A percentile compares a stretch with the other conserved stretches of the same genome.
Evolutionary conservation across 164 flowering plant genomes (phyloP).

Genomic region (grape (Vitis vinifera)): ASM3070453v1 NC_081822.1:9895501-9896000

Average conservation of each 20-base stretch:
- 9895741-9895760: slow-evolving; percentile 34
- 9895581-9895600: too few species aligned
- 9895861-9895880: slow-evolving; percentile 3
- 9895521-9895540: too few species aligned
- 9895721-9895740: background rate
- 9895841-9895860: slow-evolving; percentile 3
- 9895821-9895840: background rate
- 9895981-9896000: slow-evolving; percentile 56
- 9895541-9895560: too few species aligned
- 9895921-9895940: slow-evolving; percentile 7
- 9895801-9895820: slow-evolving; percentile 6
- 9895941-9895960: slow-evolving; percentile 7
- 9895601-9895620: background rate
- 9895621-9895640: background rate
- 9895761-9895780: slow-evolving; percentile 7
- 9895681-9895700: background rate
- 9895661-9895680: background rate
- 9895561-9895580: too few species aligned
- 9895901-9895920: slow-evolving; percentile 2
- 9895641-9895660: background rate
- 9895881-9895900: slow-evolving; percentile 4
- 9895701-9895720: background rate
- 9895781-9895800: slow-evolving; percentile 5
- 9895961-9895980: slow-evolving; percentile 29
- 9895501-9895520: too few species aligned